These are phyloP conservation scores for Diplodia corticola DNA, from an alignment of 2,329 filamentous ascomycete genomes.

Conservation along the genomic window DNA sequence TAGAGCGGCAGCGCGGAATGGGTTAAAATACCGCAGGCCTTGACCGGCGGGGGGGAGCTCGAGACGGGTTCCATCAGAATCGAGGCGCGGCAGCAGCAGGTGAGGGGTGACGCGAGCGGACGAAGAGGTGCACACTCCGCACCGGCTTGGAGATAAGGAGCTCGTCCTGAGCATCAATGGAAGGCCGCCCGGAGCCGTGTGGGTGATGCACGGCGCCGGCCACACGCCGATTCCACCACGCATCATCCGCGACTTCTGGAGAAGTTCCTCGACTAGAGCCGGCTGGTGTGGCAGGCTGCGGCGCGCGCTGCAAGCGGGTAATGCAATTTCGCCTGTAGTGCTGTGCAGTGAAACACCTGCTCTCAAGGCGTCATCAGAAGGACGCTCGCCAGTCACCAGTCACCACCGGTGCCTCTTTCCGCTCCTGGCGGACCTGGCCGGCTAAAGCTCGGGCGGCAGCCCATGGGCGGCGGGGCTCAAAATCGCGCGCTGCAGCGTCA, in stretches of 20 bases:
- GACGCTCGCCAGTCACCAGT: no score
- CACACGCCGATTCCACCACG: neutral
- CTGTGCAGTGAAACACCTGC: neutral
- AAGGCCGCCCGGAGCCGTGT: neutral
- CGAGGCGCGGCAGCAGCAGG: neutral
- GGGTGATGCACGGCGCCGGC: neutral
- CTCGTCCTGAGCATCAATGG: neutral
- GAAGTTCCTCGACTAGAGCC: neutral
- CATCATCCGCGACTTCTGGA: neutral
- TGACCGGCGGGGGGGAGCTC: neutral
- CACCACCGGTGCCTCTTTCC: neutral
- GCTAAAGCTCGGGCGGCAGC: neutral
- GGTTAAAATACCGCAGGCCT: neutral
- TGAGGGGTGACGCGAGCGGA: neutral
- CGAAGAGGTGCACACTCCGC: neutral
- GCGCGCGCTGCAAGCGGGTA: neutral
- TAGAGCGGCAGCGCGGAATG: constrained; percentile 5
- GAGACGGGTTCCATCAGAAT: neutral
- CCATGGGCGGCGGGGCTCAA: neutral
- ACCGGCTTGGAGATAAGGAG: neutral
- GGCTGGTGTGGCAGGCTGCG: neutral
- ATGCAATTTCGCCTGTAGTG: neutral
- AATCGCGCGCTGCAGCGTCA: constrained; percentile 2
- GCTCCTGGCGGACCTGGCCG: neutral
- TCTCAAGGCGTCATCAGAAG: neutral